Evolutionary conservation across 148 eudicot species (phyloP), one percentile per base, ranked within the genome.

Genomic region (Arctostaphylos glauca): DNA sequence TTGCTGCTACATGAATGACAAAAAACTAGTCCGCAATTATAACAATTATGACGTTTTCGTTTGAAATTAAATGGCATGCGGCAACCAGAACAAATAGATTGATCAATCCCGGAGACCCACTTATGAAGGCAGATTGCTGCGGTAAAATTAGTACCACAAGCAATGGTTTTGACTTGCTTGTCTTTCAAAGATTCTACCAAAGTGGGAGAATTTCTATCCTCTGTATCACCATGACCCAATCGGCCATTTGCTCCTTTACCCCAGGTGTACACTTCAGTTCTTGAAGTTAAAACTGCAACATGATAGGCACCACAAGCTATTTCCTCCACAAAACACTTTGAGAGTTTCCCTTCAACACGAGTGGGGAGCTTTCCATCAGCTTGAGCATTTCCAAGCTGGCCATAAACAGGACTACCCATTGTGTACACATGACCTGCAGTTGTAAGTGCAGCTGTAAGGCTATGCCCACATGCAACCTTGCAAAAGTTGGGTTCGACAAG

Each of bases 71-170:
- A 96, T 12, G 97, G 99, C 71, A 91, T 85, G 16, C 92, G 98
- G 85, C 99, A 96, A 41, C 98, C 99, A 81, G 99, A 96, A 79
- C 99, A 96, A 94, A 96, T 96, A 58, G 98, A 94, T 87, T 93
- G 98, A 84, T 96, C 99, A 81, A 93, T 88, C 77, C 99, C 99
- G n/a, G 99, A 96, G 77, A 94, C 95, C 99, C 99, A 94, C 88
- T 96, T 96, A 87, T 96, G 99, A 77, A 96, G 92, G 88, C 99
- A 96, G 80, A 96, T 94, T 66, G 94, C 98, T 60, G 98, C 95
- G 76, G 99, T 94, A 86, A 93, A 96, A 85, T 94, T 94, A 66
- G 97, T 90, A 81, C 99, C 99, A 88, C 98, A 96, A 66, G 97
- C 94, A 84, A 96, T 84, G 89, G 93, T 93, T 91, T 92, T 91